Evolutionary conservation across 768 basidiomycete genomes (phyloP).

Genomic region (Austroboletus festivus): DNA sequence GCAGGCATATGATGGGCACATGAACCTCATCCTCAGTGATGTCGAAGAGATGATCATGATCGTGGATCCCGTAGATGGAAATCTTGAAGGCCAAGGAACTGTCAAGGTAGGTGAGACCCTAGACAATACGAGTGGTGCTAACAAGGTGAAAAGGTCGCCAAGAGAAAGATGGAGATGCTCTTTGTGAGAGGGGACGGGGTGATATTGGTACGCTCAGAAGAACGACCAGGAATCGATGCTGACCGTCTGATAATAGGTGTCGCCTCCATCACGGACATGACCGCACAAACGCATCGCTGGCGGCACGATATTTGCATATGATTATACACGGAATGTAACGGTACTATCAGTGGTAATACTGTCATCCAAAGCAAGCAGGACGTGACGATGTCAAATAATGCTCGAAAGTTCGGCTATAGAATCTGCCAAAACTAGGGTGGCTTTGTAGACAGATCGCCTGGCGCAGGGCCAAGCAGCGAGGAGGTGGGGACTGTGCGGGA

Average conservation of each 20-base stretch:
- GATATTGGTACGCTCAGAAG: slow-evolving; percentile 66
- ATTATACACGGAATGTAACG: slow-evolving; percentile 10
- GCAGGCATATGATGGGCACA: slow-evolving; percentile 99
- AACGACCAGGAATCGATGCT: slow-evolving; percentile 3
- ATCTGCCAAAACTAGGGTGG: slow-evolving; percentile 1
- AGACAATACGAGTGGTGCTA: not conserved
- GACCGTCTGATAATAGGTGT: slow-evolving; percentile 51
- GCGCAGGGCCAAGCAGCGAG: not conserved
- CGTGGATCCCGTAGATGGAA: slow-evolving; percentile 80
- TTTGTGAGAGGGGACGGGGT: slow-evolving; percentile 98
- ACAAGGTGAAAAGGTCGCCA: slow-evolving; percentile 61
- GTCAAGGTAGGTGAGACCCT: slow-evolving; percentile 53
- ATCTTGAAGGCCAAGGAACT: slow-evolving; percentile 50
- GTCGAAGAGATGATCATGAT: slow-evolving; percentile 97
- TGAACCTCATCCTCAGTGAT: slow-evolving; percentile 97
- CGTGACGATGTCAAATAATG: too few relatives aligned
- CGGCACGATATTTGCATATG: slow-evolving; percentile 24
- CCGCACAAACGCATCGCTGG: slow-evolving; percentile 17
- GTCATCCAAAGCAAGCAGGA: too few relatives aligned
- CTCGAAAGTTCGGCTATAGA: too few relatives aligned
- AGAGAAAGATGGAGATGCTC: slow-evolving; percentile 95
- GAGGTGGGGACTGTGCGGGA: slow-evolving; percentile 13
- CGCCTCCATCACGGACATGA: slow-evolving; percentile 74
- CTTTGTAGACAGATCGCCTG: not conserved
- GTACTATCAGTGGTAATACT: slow-evolving; percentile 2